A percentile compares a stretch with the other conserved stretches of the same genome.
Conservation (phyloP, 257 asterid genomes). For the Ligustrum vulgare region DNA sequence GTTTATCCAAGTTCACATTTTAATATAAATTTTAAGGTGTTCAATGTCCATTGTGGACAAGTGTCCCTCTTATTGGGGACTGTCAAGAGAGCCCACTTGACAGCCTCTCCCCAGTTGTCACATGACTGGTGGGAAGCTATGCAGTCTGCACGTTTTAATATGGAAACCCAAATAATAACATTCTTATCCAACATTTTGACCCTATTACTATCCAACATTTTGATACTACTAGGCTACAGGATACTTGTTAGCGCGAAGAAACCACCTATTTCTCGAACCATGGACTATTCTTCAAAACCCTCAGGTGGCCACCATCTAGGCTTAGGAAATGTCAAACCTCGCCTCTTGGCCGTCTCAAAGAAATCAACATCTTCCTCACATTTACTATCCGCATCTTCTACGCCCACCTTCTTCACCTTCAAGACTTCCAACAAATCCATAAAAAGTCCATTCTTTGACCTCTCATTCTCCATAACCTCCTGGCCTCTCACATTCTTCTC, state of each 20-base stretch:
- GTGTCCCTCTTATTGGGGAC: too few species aligned
- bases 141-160: too few species aligned
- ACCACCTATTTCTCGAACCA: background rate
- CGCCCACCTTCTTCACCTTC: constrained; percentile 12
- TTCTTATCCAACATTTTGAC: background rate
- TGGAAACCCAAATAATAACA: too few species aligned
- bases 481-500: constrained; percentile 19
- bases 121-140: too few species aligned
- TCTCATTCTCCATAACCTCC: constrained; percentile 4
- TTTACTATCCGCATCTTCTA: constrained; percentile 4
- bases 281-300: constrained; percentile 17
- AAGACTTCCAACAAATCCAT: constrained; percentile 23
- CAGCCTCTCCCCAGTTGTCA: too few species aligned
- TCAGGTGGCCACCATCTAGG: constrained; percentile 48
- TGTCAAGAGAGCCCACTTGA: too few species aligned
- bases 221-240: background rate
- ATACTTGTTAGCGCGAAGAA: background rate
- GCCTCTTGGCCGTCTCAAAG: constrained; percentile 34
- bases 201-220: background rate
- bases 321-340: constrained; percentile 37
- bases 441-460: constrained; percentile 19
- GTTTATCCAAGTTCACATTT: too few species aligned
- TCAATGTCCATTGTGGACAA: too few species aligned
- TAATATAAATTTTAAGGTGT: too few species aligned
- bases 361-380: constrained; percentile 29